Evolutionary conservation across 139 green algal genomes (phyloP).

Genomic region (Micractinium conductrix): DNA sequence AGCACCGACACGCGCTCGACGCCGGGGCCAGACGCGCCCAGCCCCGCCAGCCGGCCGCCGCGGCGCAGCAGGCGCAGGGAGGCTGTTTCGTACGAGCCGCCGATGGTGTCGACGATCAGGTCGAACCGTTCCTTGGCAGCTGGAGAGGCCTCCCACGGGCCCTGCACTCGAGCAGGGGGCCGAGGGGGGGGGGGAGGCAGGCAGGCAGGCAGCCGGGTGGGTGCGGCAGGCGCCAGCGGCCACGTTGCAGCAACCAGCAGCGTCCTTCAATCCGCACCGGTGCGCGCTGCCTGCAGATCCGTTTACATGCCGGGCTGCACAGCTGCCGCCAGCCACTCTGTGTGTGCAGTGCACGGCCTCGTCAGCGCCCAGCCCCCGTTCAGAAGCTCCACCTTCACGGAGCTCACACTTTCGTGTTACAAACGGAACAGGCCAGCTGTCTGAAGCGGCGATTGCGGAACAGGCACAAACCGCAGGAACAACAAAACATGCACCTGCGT

Average conservation of each 20-base stretch:
- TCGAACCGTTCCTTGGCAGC: neutral
- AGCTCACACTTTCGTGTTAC: neutral
- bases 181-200: neutral
- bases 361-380: too few species aligned
- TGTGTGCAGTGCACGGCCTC: neutral
- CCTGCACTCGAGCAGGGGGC: neutral
- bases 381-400: neutral
- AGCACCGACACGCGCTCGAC: neutral
- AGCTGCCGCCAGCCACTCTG: too few species aligned
- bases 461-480: neutral
- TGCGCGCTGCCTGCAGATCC: too few species aligned
- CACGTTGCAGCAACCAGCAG: too few species aligned
- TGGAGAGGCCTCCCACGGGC: neutral
- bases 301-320: too few species aligned
- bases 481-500: too few species aligned
- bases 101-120: constrained; percentile 18
- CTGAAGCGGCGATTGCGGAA: too few species aligned
- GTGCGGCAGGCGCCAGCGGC: too few species aligned
- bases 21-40: neutral
- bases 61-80: constrained; percentile 22
- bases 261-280: too few species aligned
- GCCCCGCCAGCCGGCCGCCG: neutral
- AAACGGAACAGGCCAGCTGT: too few species aligned
- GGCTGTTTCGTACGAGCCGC: constrained; percentile 28
- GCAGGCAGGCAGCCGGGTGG: neutral